Conservation (phyloP, 768 basidiomycete genomes). For the Lactarius akahatsu region DNA sequence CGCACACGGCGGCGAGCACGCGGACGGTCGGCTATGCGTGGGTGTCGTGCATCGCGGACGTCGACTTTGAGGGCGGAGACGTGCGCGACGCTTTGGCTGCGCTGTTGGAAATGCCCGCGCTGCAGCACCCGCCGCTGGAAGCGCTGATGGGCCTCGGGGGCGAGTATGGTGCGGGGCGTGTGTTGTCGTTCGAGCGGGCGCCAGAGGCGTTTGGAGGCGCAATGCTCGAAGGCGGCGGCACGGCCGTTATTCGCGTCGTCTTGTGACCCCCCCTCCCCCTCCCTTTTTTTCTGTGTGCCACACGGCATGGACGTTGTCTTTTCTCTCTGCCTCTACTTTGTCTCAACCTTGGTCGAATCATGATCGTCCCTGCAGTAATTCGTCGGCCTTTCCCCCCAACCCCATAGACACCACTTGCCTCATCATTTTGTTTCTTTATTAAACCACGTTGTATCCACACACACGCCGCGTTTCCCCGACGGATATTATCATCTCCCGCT, state of each 20-base stretch:
- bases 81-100: conserved; percentile 53
- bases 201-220: conserved; percentile 47
- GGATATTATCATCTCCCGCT: neutral
- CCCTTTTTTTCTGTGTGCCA: neutral
- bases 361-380: neutral
- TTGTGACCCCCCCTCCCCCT: too few relatives aligned
- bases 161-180: conserved; percentile 35
- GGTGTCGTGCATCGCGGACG: conserved; percentile 77
- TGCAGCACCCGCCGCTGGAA: conserved; percentile 36
- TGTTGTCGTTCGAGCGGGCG: conserved; percentile 55
- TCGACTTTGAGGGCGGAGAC: conserved; percentile 81
- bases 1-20: conserved; percentile 27
- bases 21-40: conserved; percentile 72
- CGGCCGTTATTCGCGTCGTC: conserved; percentile 37
- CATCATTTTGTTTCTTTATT: neutral
- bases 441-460: neutral
- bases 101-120: conserved; percentile 41
- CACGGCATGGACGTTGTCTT: neutral
- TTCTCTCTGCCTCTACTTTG: too few relatives aligned
- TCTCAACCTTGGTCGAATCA: neutral
- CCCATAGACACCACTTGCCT: neutral
- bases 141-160: conserved; percentile 35
- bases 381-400: neutral
- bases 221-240: conserved; percentile 36
- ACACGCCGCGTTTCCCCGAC: neutral